Conservation (phyloP, 495 filamentous ascomycete genomes). For the Lophiostoma macrostomum region DNA sequence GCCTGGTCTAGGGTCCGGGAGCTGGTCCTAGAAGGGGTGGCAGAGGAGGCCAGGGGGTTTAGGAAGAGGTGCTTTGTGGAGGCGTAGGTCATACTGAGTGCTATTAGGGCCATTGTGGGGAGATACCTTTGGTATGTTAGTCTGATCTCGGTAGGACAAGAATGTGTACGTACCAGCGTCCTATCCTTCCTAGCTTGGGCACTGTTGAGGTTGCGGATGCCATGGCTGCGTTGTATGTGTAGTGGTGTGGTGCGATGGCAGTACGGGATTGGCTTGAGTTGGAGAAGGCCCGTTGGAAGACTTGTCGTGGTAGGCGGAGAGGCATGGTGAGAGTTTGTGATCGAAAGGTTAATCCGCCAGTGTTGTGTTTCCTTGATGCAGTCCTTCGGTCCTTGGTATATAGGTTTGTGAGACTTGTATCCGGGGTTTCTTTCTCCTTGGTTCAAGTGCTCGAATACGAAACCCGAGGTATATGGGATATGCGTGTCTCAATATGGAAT, state of each 20-base stretch:
- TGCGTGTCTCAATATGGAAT: too few relatives aligned
- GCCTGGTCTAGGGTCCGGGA: background rate
- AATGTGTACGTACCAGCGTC: conserved; percentile 3
- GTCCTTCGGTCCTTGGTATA: background rate
- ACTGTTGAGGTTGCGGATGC: background rate
- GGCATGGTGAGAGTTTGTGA: conserved; percentile 4
- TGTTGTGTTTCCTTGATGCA: background rate
- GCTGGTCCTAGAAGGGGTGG: background rate
- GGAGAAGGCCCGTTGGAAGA: conserved; percentile 11
- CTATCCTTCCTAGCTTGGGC: conserved; percentile 9
- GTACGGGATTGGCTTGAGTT: background rate
- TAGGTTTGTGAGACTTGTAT: background rate
- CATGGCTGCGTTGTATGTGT: background rate
- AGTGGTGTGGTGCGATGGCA: conserved; percentile 1
- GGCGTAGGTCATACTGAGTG: conserved; percentile 3
- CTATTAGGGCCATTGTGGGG: conserved; percentile 17
- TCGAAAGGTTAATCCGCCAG: too few relatives aligned
- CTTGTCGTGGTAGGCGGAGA: background rate
- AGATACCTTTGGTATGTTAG: conserved; percentile 9
- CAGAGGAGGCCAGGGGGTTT: background rate
- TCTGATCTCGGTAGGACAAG: background rate
- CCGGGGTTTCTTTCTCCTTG: too few relatives aligned
- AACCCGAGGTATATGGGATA: too few relatives aligned
- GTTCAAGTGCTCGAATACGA: too few relatives aligned
- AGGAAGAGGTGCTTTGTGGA: background rate